phyloP scores from a whole-genome alignment of 2,329 filamentous ascomycete species.

The Fusarium hostae region DNA sequence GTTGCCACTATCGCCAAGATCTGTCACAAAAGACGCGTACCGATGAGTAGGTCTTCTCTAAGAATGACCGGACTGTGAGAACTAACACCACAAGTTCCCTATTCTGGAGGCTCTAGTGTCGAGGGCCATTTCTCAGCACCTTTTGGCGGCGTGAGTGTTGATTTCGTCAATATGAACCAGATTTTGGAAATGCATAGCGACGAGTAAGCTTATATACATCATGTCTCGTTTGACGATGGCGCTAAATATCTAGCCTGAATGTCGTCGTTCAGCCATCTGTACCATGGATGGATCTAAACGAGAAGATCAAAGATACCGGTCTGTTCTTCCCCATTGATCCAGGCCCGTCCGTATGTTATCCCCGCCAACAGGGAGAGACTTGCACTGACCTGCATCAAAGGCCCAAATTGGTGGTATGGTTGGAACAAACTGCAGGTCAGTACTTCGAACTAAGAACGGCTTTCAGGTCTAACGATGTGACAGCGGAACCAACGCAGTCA shows the following conservation, averaged over 20 bases:
- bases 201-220: too few species aligned
- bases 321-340: conserved; percentile 94
- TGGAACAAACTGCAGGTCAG: conserved; percentile 74
- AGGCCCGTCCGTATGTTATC: conserved; percentile 52
- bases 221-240: too few species aligned
- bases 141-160: conserved; percentile 86
- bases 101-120: conserved; percentile 85
- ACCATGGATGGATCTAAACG: conserved; percentile 89
- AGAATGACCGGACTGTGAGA: too few species aligned
- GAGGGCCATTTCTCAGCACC: conserved; percentile 92
- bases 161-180: conserved; percentile 88
- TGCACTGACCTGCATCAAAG: conserved; percentile 54
- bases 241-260: conserved; percentile 68
- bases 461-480: rapidly evolving
- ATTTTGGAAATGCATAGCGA: conserved; percentile 82
- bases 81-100: conserved; percentile 63
- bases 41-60: conserved; percentile 60
- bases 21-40: conserved; percentile 81
- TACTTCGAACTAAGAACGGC: rapidly evolving
- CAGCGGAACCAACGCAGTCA: conserved; percentile 78
- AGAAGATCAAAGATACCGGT: conserved; percentile 73
- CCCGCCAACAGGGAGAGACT: rapidly evolving
- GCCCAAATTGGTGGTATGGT: conserved; percentile 87
- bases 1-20: conserved; percentile 70
- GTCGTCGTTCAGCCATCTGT: conserved; percentile 90